Evolutionary conservation across 495 filamentous ascomycete genomes (phyloP).

Genomic region (Penicillium salamii): DNA sequence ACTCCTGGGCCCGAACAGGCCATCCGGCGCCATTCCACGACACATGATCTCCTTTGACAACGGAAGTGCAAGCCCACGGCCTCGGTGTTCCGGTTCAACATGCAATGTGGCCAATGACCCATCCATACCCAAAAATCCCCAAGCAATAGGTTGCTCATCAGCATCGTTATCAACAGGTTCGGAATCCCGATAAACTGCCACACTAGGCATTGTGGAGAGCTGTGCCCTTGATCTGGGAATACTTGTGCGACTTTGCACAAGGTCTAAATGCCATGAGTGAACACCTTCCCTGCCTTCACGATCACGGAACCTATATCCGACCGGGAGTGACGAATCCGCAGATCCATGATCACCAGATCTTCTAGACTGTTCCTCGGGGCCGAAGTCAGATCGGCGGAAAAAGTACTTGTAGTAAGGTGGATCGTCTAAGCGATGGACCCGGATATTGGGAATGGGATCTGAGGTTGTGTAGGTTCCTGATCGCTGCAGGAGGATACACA

Average conservation of each 20-base stretch:
- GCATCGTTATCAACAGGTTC: background rate
- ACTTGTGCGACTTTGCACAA: conserved; percentile 39
- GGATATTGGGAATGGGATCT: conserved; percentile 16
- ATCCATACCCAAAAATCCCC: conserved; percentile 46
- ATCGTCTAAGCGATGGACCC: conserved; percentile 34
- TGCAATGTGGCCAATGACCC: conserved; percentile 47
- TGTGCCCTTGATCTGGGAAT: conserved; percentile 33
- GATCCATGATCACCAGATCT: background rate
- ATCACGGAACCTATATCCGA: conserved; percentile 31
- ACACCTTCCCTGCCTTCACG: conserved; percentile 22
- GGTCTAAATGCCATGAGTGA: conserved; percentile 25
- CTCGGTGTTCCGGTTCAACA: conserved; percentile 48
- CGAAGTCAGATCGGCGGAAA: conserved; percentile 19
- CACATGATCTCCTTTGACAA: conserved; percentile 38
- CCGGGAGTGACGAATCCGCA: conserved; percentile 18
- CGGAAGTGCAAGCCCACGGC: conserved; percentile 38
- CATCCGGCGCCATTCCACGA: conserved; percentile 21
- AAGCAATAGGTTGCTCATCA: conserved; percentile 38
- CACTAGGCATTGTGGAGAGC: conserved; percentile 30
- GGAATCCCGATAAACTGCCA: conserved; percentile 30
- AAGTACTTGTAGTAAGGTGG: conserved; percentile 36
- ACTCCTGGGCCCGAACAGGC: conserved; percentile 19
- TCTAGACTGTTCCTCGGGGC: background rate
- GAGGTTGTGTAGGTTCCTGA: conserved; percentile 11
- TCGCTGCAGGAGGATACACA: conserved; percentile 22